A percentile compares a stretch with the other conserved stretches of the same genome.
phyloP scores from a whole-genome alignment of 768 basidiomycete species.

The Lactarius hatsudake region DNA sequence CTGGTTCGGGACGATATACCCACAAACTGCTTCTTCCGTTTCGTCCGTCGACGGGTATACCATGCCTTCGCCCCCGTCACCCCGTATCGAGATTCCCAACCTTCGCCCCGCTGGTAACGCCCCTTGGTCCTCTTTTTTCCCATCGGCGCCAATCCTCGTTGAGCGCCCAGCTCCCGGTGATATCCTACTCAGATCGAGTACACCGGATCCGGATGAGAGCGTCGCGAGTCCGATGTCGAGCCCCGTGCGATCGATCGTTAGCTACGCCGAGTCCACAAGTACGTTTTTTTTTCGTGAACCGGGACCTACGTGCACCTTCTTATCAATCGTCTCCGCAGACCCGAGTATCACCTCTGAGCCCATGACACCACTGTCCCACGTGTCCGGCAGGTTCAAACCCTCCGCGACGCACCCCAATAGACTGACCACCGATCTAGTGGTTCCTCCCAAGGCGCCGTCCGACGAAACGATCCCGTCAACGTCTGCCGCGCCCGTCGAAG shows the following conservation, averaged over 20 bases:
- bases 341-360: conserved; percentile 6
- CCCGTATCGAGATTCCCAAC: background rate
- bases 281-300: background rate
- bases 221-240: conserved; percentile 7
- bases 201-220: conserved; percentile 4
- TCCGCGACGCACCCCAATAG: background rate
- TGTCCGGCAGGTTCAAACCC: background rate
- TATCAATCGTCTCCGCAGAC: background rate
- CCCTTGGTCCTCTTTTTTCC: conserved; percentile 19
- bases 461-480: background rate
- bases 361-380: conserved; percentile 15
- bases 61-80: conserved; percentile 3
- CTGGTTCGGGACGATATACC: conserved; percentile 4
- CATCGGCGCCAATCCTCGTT: conserved; percentile 12
- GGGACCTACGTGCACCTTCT: background rate
- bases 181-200: background rate
- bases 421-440: conserved; percentile 1
- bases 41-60: background rate
- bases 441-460: background rate
- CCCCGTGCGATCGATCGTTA: conserved; percentile 12
- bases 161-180: background rate
- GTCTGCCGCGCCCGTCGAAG: background rate
- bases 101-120: background rate
- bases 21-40: background rate
- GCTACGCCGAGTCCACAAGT: conserved; percentile 12